Conservation (phyloP, 2,329 filamentous ascomycete genomes). For the Claviceps purpurea region DNA sequence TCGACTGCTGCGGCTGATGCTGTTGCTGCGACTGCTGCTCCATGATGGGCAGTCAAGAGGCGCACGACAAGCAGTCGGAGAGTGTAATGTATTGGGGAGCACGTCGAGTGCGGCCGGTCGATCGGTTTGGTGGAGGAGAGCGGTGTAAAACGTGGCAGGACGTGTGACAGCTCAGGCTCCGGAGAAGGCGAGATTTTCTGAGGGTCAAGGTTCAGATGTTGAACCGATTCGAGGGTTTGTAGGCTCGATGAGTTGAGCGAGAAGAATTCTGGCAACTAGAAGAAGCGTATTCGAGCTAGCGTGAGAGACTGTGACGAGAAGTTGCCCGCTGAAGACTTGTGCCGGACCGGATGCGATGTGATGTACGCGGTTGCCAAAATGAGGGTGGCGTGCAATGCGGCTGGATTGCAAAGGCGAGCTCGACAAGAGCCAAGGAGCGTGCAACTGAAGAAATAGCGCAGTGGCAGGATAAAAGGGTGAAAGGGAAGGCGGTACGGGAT, state of each 20-base stretch:
- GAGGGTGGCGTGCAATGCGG: constrained; percentile 20
- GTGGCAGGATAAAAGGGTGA: constrained; percentile 22
- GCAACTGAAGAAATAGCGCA: constrained; percentile 17
- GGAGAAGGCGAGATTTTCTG: not conserved
- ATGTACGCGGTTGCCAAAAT: constrained; percentile 22
- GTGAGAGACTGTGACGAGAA: constrained; percentile 10
- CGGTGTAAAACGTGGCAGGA: not conserved
- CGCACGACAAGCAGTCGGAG: constrained; percentile 16
- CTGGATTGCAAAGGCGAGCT: constrained; percentile 14
- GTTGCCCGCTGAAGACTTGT: constrained; percentile 6
- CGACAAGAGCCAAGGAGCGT: constrained; percentile 25
- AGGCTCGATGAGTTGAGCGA: not conserved
- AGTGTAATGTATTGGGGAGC: constrained; percentile 12
- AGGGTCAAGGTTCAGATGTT: too few relatives aligned
- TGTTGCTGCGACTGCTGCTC: constrained; percentile 42
- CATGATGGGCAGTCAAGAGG: constrained; percentile 42
- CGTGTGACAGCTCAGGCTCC: not conserved
- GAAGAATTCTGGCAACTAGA: not conserved
- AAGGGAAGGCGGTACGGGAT: constrained; percentile 32
- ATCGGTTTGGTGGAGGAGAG: not conserved
- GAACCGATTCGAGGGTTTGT: not conserved
- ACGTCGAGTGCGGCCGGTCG: constrained; percentile 25
- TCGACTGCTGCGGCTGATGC: constrained; percentile 34
- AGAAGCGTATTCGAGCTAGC: not conserved
- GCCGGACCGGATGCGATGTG: constrained; percentile 3